These are phyloP conservation scores for Smittium mucronatum DNA, from an alignment of 371 early-diverging fungal species.

Conservation along the genomic window DNA sequence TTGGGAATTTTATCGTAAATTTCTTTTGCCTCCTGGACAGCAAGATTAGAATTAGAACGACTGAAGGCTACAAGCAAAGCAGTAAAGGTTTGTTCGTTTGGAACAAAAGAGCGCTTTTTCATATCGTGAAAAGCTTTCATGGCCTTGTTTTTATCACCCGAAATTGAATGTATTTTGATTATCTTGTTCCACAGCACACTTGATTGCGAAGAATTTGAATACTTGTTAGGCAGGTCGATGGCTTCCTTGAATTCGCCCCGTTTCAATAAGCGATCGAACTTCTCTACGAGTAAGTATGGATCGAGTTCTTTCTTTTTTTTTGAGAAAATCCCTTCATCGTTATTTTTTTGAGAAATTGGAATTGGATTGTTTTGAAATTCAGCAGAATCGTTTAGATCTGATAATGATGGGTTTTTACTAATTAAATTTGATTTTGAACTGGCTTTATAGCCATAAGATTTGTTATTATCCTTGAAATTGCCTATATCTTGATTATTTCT, in stretches of 20 bases:
- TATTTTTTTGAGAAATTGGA: too few species aligned
- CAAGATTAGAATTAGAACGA: neutral
- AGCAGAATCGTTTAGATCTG: too few species aligned
- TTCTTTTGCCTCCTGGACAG: neutral
- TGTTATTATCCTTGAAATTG: too few species aligned
- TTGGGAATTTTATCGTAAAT: constrained; percentile 1
- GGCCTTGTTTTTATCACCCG: constrained; percentile 4
- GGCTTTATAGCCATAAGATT: too few species aligned
- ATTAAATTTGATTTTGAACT: too few species aligned
- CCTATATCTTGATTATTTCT: too few species aligned
- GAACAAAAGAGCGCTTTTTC: constrained; percentile 5
- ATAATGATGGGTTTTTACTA: too few species aligned
- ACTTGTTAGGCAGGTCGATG: constrained; percentile 1
- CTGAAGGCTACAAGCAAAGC: constrained; percentile 4
- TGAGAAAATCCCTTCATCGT: neutral
- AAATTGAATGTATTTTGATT: neutral
- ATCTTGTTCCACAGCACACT: constrained; percentile 10
- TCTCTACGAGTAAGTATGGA: constrained; percentile 9
- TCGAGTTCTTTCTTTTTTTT: constrained; percentile 5
- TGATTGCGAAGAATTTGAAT: neutral
- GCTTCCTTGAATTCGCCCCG: neutral
- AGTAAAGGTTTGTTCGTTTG: constrained; percentile 2
- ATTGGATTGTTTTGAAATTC: too few species aligned
- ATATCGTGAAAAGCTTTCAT: constrained; percentile 7
- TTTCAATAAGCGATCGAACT: constrained; percentile 5